These are phyloP conservation scores for Akanthomyces dipterigenus DNA, from an alignment of 2,329 filamentous ascomycete genomes.

Conservation along the genomic window DNA sequence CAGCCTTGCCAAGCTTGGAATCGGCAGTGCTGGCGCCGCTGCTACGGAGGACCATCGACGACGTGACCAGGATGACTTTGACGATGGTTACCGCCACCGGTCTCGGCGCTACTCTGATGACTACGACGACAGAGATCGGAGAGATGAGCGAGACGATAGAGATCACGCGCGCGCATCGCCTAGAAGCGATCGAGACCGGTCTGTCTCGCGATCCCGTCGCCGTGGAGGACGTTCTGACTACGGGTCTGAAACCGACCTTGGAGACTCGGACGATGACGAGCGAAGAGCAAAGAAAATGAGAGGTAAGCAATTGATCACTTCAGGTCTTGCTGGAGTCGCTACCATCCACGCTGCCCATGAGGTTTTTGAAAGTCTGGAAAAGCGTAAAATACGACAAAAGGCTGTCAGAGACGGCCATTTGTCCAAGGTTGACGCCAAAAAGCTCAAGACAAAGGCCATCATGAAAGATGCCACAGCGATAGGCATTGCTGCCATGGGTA, in stretches of 20 bases:
- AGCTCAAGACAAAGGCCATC: constrained; percentile 50
- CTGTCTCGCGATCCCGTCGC: constrained; percentile 1
- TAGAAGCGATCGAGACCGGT: constrained; percentile 10
- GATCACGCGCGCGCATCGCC: constrained; percentile 27
- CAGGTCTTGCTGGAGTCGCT: constrained; percentile 50
- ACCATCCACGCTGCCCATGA: constrained; percentile 55
- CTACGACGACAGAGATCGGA: constrained; percentile 39
- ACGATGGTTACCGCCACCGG: constrained; percentile 29
- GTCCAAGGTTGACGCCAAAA: constrained; percentile 44
- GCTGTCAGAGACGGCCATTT: constrained; percentile 49
- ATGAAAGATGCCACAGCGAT: constrained; percentile 53
- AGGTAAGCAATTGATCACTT: constrained; percentile 55
- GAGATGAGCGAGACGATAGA: constrained; percentile 32
- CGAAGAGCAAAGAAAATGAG: constrained; percentile 49
- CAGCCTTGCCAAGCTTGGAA: constrained; percentile 54
- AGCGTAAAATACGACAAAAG: constrained; percentile 44
- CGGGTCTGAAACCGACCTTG: constrained; percentile 47
- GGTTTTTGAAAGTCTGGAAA: constrained; percentile 53
- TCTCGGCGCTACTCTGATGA: constrained; percentile 38
- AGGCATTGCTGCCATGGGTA: constrained; percentile 50
- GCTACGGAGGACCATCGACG: constrained; percentile 31
- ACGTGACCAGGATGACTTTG: constrained; percentile 39
- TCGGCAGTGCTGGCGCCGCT: constrained; percentile 42
- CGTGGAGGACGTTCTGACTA: constrained; percentile 33
- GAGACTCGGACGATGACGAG: constrained; percentile 51